These are phyloP conservation scores for Brassica hybrid DNA, from an alignment of 441 rosid species.

Conservation along the genomic window DNA sequence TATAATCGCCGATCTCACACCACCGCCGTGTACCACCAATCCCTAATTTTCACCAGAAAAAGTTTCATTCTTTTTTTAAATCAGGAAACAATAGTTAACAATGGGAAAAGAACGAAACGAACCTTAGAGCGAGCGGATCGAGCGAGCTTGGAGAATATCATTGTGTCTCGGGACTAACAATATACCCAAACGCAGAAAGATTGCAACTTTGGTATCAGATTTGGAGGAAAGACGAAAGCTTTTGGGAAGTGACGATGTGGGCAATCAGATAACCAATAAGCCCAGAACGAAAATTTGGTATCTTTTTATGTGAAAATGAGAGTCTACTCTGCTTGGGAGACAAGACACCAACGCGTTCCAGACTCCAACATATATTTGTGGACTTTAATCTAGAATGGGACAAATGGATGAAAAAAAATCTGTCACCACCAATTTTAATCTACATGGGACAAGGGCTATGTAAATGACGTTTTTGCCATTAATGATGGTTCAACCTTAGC, in stretches of 20 bases:
- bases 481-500: too few species aligned
- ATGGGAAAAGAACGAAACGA: not conserved
- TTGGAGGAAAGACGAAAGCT: not conserved
- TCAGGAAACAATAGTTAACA: slow-evolving; percentile 4
- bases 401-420: too few species aligned
- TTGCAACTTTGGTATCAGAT: slow-evolving; percentile 21
- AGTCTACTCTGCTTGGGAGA: slow-evolving; percentile 23
- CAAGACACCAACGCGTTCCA: slow-evolving; percentile 41
- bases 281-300: slow-evolving; percentile 10
- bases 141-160: slow-evolving; percentile 75
- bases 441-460: too few species aligned
- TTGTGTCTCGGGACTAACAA: slow-evolving; percentile 32
- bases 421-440: too few species aligned
- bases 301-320: not conserved
- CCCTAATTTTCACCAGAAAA: slow-evolving; percentile 38
- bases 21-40: slow-evolving; percentile 44
- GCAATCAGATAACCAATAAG: not conserved
- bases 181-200: slow-evolving; percentile 9
- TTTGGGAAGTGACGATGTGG: slow-evolving; percentile 11
- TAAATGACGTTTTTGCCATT: too few species aligned
- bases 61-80: not conserved
- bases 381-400: too few species aligned
- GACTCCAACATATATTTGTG: slow-evolving; percentile 26
- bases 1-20: slow-evolving; percentile 48
- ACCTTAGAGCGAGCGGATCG: slow-evolving; percentile 66